A percentile compares a stretch with the other conserved stretches of the same genome.
These are phyloP conservation scores for Mollisia scopiformis DNA, from an alignment of 2,329 filamentous ascomycete genomes.

Conservation along the genomic window DNA sequence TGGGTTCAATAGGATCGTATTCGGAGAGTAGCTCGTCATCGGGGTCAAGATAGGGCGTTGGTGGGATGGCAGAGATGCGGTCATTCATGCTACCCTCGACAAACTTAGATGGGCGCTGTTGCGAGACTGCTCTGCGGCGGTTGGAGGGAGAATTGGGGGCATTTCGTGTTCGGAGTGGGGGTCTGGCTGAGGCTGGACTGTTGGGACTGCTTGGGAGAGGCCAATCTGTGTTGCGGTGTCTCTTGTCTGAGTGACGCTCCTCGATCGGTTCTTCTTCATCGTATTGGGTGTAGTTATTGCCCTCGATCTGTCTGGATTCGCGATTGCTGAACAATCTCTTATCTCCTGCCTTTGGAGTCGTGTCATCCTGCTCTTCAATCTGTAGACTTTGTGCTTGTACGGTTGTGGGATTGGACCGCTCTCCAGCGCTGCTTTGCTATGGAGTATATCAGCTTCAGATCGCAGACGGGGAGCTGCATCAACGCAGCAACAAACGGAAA, in stretches of 20 bases:
- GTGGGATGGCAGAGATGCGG: conserved; percentile 69
- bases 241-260: conserved; percentile 41
- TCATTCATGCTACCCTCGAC: conserved; percentile 87
- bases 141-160: conserved; percentile 33
- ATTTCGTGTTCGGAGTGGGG: conserved; percentile 24
- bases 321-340: conserved; percentile 38
- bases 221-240: conserved; percentile 48
- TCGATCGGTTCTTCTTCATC: conserved; percentile 34
- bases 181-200: conserved; percentile 14
- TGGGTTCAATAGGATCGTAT: conserved; percentile 16
- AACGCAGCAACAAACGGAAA: not conserved
- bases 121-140: conserved; percentile 34
- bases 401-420: conserved; percentile 13
- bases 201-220: conserved; percentile 34
- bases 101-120: conserved; percentile 64
- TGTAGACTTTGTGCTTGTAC: not conserved
- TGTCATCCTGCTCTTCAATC: conserved; percentile 14
- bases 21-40: conserved; percentile 27
- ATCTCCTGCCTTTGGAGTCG: conserved; percentile 26
- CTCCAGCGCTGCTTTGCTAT: conserved; percentile 3
- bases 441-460: not conserved
- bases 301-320: conserved; percentile 20
- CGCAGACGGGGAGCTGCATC: conserved; percentile 7
- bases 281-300: conserved; percentile 34
- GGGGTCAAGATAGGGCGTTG: conserved; percentile 30